phyloP scores from a whole-genome alignment of 2,329 filamentous ascomycete genomes.

The Berkeleyomyces basicola region DNA sequence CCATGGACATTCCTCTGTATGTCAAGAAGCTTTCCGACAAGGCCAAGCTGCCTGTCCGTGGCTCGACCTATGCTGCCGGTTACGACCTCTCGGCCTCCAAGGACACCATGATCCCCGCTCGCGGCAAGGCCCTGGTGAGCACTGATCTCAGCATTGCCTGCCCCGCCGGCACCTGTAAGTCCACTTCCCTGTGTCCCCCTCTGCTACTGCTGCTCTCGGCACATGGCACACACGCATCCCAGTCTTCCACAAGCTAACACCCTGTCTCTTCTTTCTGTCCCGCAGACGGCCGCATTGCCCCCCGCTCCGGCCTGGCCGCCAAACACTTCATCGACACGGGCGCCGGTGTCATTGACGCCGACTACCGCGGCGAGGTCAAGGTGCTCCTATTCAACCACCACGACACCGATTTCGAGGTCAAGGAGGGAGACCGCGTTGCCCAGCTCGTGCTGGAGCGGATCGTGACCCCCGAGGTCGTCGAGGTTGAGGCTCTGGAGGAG shows the following conservation, averaged over 20 bases:
- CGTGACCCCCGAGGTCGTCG: conserved; percentile 79
- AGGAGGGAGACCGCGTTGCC: conserved; percentile 77
- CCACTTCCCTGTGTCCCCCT: background rate
- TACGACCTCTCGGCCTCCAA: conserved; percentile 82
- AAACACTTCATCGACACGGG: conserved; percentile 96
- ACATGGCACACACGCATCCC: background rate
- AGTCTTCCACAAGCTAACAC: background rate
- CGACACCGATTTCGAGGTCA: conserved; percentile 64
- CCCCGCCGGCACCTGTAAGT: conserved; percentile 73
- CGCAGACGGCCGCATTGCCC: conserved; percentile 72
- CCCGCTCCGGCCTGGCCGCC: conserved; percentile 73
- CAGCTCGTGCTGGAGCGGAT: conserved; percentile 92
- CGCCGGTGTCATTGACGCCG: conserved; percentile 91
- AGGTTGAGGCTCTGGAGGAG: conserved; percentile 75
- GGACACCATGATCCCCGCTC: conserved; percentile 57
- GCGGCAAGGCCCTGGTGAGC: conserved; percentile 73
- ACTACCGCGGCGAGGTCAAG: conserved; percentile 89
- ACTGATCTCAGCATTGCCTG: conserved; percentile 87
- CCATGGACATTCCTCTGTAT: conserved; percentile 37
- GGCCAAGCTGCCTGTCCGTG: conserved; percentile 71
- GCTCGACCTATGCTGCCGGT: conserved; percentile 76
- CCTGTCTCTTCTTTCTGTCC: background rate
- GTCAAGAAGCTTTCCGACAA: conserved; percentile 76
- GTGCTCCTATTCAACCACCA: conserved; percentile 88
- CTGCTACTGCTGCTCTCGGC: background rate